Evolutionary conservation across 805 yeast species (phyloP).

Genomic region (Schwanniomyces polymorphus): DNA sequence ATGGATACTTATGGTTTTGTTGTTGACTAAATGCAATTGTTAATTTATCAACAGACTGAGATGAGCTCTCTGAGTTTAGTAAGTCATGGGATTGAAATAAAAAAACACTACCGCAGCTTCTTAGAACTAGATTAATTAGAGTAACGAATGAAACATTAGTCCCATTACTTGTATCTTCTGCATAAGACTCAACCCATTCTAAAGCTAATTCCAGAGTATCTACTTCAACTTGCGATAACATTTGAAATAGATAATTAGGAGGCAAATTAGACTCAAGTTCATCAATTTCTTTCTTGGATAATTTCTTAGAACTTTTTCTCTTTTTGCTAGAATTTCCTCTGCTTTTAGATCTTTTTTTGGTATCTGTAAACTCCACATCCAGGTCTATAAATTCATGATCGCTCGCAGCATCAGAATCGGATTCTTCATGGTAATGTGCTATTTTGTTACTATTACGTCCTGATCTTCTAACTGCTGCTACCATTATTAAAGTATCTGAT

Average conservation of each 20-base stretch:
- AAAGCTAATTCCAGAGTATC: constrained; percentile 33
- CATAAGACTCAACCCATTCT: constrained; percentile 38
- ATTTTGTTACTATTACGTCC: constrained; percentile 4
- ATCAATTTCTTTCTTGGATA: constrained; percentile 8
- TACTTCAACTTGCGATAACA: constrained; percentile 30
- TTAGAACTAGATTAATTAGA: constrained; percentile 65
- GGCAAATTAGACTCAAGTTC: constrained; percentile 20
- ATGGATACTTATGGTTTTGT: constrained; percentile 67
- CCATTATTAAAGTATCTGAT: neutral
- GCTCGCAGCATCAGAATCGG: constrained; percentile 6
- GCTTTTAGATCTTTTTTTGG: constrained; percentile 3
- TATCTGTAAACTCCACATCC: constrained; percentile 4
- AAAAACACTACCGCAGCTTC: constrained; percentile 70
- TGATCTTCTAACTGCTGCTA: constrained; percentile 7
- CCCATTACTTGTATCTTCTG: constrained; percentile 16
- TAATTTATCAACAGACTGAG: constrained; percentile 72
- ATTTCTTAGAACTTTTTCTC: neutral
- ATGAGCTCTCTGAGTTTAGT: constrained; percentile 63
- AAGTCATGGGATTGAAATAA: constrained; percentile 77
- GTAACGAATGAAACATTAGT: constrained; percentile 52
- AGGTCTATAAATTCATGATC: constrained; percentile 2
- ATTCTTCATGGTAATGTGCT: constrained; percentile 9
- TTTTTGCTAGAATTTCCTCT: neutral
- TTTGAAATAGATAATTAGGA: constrained; percentile 30
- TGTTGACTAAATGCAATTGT: constrained; percentile 63